Percentiles rank a stretch among this genome's conserved stretches.
Evolutionary conservation across 2,329 filamentous ascomycete genomes (phyloP).

Genomic region (Colletotrichum cereale): DNA sequence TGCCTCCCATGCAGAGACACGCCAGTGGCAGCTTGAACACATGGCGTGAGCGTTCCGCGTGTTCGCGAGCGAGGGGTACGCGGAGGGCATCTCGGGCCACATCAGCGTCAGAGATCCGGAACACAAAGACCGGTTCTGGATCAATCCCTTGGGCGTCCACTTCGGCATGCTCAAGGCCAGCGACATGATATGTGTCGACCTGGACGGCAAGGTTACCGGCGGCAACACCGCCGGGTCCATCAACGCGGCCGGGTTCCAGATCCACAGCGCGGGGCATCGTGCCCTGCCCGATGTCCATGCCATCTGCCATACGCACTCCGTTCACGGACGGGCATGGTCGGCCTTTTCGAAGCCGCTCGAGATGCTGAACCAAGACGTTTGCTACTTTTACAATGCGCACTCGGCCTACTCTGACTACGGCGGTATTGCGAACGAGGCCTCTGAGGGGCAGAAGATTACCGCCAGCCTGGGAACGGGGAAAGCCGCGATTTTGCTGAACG

Average conservation of each 20-base stretch:
- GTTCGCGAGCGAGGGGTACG: constrained; percentile 67
- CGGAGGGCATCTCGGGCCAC: constrained; percentile 73
- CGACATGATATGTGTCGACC: constrained; percentile 54
- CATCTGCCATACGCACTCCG: constrained; percentile 66
- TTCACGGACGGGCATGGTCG: constrained; percentile 70
- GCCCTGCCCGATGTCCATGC: constrained; percentile 66
- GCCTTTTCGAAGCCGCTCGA: constrained; percentile 68
- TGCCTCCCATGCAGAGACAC: constrained; percentile 52
- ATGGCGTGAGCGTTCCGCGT: constrained; percentile 68
- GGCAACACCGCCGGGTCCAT: constrained; percentile 60
- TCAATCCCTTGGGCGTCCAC: constrained; percentile 69
- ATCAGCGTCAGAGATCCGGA: constrained; percentile 72
- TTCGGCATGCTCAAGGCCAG: constrained; percentile 72
- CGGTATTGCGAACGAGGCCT: constrained; percentile 64
- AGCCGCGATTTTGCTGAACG: constrained; percentile 75
- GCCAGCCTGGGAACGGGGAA: constrained; percentile 68
- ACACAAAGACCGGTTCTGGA: constrained; percentile 71
- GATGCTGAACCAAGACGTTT: constrained; percentile 74
- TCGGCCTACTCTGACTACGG: constrained; percentile 70
- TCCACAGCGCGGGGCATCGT: constrained; percentile 60
- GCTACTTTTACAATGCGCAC: constrained; percentile 66
- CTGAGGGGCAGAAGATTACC: constrained; percentile 76
- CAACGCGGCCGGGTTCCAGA: constrained; percentile 55
- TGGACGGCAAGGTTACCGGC: constrained; percentile 71
- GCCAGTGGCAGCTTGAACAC: constrained; percentile 65